phyloP scores from a whole-genome alignment of 2,329 filamentous ascomycete genomes.

The Monilinia fructigena region DNA sequence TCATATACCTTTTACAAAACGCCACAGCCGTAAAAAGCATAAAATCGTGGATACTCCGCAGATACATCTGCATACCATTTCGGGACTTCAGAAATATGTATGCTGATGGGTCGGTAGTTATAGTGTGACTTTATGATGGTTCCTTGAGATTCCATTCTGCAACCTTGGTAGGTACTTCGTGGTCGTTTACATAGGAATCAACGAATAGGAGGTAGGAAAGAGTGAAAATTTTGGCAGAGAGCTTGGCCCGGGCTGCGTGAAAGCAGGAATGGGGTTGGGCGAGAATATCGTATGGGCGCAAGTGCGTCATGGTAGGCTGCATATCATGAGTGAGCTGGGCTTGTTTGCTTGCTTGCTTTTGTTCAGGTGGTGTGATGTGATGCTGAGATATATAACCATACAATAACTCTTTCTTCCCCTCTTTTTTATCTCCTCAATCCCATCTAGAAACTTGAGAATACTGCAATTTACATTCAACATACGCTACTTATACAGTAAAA shows the following conservation, averaged over 20 bases:
- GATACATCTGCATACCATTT: neutral
- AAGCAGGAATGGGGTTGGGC: neutral
- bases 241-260: neutral
- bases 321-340: neutral
- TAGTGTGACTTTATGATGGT: neutral
- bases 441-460: neutral
- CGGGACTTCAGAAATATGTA: neutral
- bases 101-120: neutral
- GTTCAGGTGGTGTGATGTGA: neutral
- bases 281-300: neutral
- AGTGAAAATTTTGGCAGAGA: neutral
- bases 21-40: conserved; percentile 2
- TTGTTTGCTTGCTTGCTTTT: conserved; percentile 5
- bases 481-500: neutral
- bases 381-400: neutral
- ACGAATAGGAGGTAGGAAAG: neutral
- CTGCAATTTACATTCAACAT: neutral
- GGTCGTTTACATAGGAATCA: neutral
- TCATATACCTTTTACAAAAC: conserved; percentile 6
- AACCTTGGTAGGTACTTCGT: neutral
- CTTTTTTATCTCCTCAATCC: neutral
- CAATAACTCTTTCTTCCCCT: neutral
- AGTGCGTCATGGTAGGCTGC: conserved; percentile 5
- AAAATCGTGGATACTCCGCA: neutral
- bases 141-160: neutral